phyloP scores from a whole-genome alignment of 164 flowering plant genomes.

The Vitis labrusca region DNA sequence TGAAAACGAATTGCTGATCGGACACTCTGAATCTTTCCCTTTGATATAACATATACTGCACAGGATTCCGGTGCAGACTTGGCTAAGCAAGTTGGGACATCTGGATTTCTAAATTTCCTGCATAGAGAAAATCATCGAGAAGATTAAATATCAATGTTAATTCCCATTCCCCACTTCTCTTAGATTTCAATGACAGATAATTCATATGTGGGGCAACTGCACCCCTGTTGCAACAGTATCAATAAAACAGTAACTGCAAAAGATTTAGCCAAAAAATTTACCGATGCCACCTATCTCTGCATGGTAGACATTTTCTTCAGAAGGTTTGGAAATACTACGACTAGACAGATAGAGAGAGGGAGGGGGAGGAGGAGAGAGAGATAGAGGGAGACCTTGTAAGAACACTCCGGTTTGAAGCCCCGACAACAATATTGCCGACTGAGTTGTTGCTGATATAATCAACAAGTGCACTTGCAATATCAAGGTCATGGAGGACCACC shows the following conservation, averaged over 20 bases:
- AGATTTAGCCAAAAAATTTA: no score
- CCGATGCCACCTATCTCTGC: no score
- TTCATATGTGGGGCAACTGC: background rate
- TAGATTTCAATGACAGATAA: background rate
- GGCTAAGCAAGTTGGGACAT: conserved; percentile 36
- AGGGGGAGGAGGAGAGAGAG: conserved; percentile 3
- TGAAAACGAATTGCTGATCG: conserved; percentile 22
- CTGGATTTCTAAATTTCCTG: conserved; percentile 46
- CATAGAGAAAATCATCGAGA: background rate
- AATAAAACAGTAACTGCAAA: no score
- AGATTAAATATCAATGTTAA: background rate
- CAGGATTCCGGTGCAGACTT: conserved; percentile 49
- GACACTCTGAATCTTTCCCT: conserved; percentile 33
- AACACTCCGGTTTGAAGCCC: conserved; percentile 41
- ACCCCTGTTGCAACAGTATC: background rate
- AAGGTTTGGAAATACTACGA: no score
- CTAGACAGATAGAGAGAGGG: background rate
- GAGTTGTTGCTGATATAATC: conserved; percentile 24
- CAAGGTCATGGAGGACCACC: conserved; percentile 42
- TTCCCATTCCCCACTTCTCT: background rate
- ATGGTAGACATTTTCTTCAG: no score
- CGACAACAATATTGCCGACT: conserved; percentile 40
- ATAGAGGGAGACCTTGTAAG: conserved; percentile 35
- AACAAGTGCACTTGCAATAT: conserved; percentile 40
- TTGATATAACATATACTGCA: conserved; percentile 38